phyloP scores from a whole-genome alignment of 108 stramenopile genomes.

The Stephanodiscus minutulus region DNA sequence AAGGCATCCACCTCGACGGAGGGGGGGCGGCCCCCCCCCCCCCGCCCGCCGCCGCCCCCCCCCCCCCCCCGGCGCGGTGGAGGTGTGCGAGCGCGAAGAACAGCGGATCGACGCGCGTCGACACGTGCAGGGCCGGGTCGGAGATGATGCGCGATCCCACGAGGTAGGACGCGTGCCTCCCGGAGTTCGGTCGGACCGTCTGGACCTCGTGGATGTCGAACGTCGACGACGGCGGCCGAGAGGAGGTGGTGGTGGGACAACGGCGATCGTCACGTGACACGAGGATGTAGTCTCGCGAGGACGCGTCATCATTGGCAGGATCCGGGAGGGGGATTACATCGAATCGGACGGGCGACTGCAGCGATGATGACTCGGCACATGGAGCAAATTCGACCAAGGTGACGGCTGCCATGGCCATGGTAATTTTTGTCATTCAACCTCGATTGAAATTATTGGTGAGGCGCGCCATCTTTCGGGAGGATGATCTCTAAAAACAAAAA shows the following conservation, averaged over 20 bases:
- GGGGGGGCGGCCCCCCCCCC: neutral
- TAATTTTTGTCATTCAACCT: no score
- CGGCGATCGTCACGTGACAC: slow-evolving; percentile 4
- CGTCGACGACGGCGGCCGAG: neutral
- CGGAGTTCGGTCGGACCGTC: slow-evolving; percentile 29
- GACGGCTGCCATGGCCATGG: slow-evolving; percentile 32
- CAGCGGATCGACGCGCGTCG: slow-evolving; percentile 67
- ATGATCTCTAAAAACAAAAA: no score
- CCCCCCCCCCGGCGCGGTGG: slow-evolving; percentile 10
- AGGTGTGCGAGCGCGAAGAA: slow-evolving; percentile 55
- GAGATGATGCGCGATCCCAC: slow-evolving; percentile 61
- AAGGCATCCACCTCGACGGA: slow-evolving; percentile 63
- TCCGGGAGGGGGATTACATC: slow-evolving; percentile 22
- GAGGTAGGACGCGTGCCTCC: slow-evolving; percentile 64
- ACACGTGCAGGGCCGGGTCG: slow-evolving; percentile 56
- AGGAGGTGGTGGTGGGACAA: neutral
- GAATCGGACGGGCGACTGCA: slow-evolving; percentile 2
- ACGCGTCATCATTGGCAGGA: slow-evolving; percentile 10
- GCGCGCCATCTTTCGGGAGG: no score
- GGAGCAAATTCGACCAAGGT: slow-evolving; percentile 18
- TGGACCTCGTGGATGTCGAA: slow-evolving; percentile 59
- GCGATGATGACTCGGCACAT: neutral
- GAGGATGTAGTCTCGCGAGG: slow-evolving; percentile 32
- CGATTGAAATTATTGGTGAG: no score
- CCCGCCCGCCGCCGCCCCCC: neutral